phyloP scores from a whole-genome alignment of 208 protist species.

The Crithidia thermophila region DNA sequence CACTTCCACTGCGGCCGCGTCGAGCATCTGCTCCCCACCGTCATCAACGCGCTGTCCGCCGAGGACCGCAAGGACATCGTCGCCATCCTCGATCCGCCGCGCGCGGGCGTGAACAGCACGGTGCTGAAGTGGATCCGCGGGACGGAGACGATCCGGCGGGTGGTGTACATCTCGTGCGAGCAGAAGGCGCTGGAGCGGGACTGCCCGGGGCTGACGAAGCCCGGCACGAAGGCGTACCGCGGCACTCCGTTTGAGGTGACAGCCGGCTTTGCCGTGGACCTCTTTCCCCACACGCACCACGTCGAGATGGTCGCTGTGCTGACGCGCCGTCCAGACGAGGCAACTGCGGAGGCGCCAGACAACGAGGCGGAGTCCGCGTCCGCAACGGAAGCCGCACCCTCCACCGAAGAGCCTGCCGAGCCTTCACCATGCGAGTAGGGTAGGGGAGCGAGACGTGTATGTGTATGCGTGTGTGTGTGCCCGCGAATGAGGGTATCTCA shows the following conservation, averaged over 20 bases:
- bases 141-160: slow-evolving; percentile 77
- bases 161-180: slow-evolving; percentile 97
- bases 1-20: slow-evolving; percentile 92
- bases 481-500: no score
- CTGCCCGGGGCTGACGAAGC: slow-evolving; percentile 80
- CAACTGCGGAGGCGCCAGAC: neutral
- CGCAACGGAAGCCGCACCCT: slow-evolving; percentile 11
- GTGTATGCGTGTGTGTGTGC: no score
- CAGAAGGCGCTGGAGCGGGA: slow-evolving; percentile 91
- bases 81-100: slow-evolving; percentile 91
- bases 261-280: slow-evolving; percentile 90
- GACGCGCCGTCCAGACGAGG: slow-evolving; percentile 41
- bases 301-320: slow-evolving; percentile 94
- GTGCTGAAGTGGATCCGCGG: slow-evolving; percentile 95
- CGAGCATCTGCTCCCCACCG: slow-evolving; percentile 83
- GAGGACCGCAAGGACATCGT: slow-evolving; percentile 75
- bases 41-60: slow-evolving; percentile 45
- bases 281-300: slow-evolving; percentile 97
- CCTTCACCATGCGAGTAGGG: no score
- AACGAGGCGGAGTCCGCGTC: neutral
- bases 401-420: neutral
- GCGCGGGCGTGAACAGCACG: slow-evolving; percentile 82
- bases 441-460: no score
- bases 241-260: slow-evolving; percentile 87
- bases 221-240: slow-evolving; percentile 72